These are phyloP conservation scores for Durotheca rogersii DNA, from an alignment of 495 filamentous ascomycete genomes.

Conservation along the genomic window DNA sequence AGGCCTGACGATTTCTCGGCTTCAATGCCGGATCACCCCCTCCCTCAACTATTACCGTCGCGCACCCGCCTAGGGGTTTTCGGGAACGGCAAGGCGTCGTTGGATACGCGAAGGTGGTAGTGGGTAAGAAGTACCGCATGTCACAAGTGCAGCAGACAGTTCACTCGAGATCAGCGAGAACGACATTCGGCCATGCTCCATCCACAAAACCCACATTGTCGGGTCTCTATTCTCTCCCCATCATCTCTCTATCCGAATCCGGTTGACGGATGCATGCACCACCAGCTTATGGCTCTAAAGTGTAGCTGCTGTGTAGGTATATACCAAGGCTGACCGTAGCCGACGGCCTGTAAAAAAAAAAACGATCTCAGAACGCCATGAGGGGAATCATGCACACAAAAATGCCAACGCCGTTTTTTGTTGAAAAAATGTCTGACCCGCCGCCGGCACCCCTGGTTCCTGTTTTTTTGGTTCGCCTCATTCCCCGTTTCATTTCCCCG, in stretches of 20 bases:
- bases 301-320: constrained; percentile 31
- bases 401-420: constrained; percentile 56
- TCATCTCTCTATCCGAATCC: constrained; percentile 38
- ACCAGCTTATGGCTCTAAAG: constrained; percentile 34
- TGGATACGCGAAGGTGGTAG: too few species aligned
- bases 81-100: too few species aligned
- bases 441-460: constrained; percentile 42
- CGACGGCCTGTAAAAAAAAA: constrained; percentile 26
- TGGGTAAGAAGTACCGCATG: too few species aligned
- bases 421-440: constrained; percentile 56
- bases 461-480: constrained; percentile 47
- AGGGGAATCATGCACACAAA: constrained; percentile 48
- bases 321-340: constrained; percentile 16
- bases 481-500: constrained; percentile 41
- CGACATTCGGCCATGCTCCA: too few species aligned
- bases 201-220: constrained; percentile 20
- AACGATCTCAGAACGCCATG: constrained; percentile 39
- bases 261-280: constrained; percentile 37
- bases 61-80: too few species aligned
- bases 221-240: constrained; percentile 31
- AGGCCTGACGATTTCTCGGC: too few species aligned
- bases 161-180: too few species aligned
- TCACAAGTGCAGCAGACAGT: too few species aligned
- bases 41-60: too few species aligned
- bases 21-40: too few species aligned